Conservation (phyloP, 2,329 filamentous ascomycete genomes). For the Coniochaeta sp. region DNA sequence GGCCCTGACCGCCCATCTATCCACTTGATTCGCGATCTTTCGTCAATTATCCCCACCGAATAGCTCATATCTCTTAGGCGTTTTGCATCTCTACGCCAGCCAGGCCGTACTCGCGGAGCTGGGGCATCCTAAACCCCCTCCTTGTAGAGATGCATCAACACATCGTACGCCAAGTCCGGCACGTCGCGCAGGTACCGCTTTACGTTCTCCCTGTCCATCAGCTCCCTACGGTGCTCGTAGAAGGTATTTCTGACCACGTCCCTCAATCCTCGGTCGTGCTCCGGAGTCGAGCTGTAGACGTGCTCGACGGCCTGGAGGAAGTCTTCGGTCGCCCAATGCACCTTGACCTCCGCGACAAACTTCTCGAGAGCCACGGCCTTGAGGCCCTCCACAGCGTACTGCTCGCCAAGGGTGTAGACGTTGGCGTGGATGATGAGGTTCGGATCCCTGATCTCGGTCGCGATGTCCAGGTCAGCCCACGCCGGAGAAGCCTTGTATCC, state of each 20-base stretch:
- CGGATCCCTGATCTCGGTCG: not conserved
- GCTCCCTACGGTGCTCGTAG: not conserved
- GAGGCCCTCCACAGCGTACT: conserved; percentile 8
- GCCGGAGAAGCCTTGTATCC: not conserved
- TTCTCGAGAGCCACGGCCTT: conserved; percentile 6
- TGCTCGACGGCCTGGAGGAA: conserved; percentile 9
- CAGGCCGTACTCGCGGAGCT: not conserved
- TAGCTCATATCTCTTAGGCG: too few relatives aligned
- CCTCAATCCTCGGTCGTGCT: conserved; percentile 5
- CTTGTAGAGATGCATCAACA: not conserved
- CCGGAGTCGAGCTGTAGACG: conserved; percentile 5
- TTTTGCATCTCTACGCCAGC: too few relatives aligned
- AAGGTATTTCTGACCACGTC: conserved; percentile 5
- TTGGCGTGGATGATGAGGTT: conserved; percentile 10
- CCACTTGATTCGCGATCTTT: too few relatives aligned
- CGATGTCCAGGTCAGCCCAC: not conserved
- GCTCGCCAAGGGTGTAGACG: conserved; percentile 9
- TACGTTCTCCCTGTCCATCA: not conserved
- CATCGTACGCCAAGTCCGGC: not conserved
- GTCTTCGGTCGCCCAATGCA: conserved; percentile 7
- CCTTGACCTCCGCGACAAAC: conserved; percentile 6
- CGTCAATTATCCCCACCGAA: too few relatives aligned
- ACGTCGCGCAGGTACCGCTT: not conserved
- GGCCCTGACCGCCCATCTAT: too few relatives aligned
- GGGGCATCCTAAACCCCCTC: not conserved